Evolutionary conservation across 2,329 filamentous ascomycete species (phyloP).

Genomic region (Penicillium brasilianum): DNA sequence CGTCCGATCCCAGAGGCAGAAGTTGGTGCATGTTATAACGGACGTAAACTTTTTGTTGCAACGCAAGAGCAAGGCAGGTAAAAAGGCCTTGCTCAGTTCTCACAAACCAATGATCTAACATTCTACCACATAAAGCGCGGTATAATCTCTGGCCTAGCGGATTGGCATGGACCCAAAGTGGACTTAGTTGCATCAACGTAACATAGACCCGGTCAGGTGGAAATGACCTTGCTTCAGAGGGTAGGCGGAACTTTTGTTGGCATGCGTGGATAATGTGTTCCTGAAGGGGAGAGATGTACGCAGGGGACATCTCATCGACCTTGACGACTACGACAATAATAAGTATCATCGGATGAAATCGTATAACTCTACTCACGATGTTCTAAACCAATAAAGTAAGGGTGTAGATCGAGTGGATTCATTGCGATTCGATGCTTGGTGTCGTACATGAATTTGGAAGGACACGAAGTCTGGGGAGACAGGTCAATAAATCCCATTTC

Average conservation of each 20-base stretch:
- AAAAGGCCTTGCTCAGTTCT: not conserved
- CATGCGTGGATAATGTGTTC: not conserved
- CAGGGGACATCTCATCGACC: too few relatives aligned
- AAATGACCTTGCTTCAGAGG: not conserved
- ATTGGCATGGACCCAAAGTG: not conserved
- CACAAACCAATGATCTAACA: not conserved
- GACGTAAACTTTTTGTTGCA: not conserved
- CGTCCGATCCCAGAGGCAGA: not conserved
- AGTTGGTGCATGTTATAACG: not conserved
- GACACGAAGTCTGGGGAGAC: too few relatives aligned
- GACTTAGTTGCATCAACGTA: not conserved
- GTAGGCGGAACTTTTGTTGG: not conserved
- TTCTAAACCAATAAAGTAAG: too few relatives aligned
- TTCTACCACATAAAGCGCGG: not conserved
- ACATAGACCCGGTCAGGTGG: not conserved
- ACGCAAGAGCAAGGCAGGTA: not conserved
- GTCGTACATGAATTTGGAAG: too few relatives aligned
- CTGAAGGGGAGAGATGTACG: too few relatives aligned
- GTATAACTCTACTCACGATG: too few relatives aligned
- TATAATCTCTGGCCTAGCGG: not conserved
- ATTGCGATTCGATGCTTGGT: too few relatives aligned
- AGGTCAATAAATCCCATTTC: too few relatives aligned
- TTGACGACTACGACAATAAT: too few relatives aligned
- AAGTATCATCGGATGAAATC: too few relatives aligned
- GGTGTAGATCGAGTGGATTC: too few relatives aligned